Conservation (phyloP, 2,329 filamentous ascomycete genomes). For the Xylaria sp. region DNA sequence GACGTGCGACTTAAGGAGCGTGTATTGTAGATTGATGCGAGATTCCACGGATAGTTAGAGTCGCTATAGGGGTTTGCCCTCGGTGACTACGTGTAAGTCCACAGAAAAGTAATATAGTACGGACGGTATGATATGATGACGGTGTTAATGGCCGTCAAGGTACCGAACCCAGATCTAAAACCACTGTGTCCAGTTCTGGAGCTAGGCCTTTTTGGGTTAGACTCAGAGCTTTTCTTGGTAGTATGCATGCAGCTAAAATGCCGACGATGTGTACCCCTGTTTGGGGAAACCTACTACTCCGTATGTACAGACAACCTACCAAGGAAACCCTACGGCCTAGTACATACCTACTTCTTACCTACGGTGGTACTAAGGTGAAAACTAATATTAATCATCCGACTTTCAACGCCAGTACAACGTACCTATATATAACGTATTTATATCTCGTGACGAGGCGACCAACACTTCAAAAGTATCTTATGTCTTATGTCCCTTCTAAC, state of each 20-base stretch:
- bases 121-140: constrained; percentile 10
- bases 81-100: background rate
- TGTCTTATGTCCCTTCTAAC: constrained; percentile 16
- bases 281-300: background rate
- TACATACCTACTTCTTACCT: too few relatives aligned
- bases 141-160: constrained; percentile 36
- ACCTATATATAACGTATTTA: background rate
- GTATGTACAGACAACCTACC: too few relatives aligned
- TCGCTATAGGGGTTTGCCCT: constrained; percentile 16
- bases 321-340: too few relatives aligned
- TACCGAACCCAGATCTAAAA: constrained; percentile 7
- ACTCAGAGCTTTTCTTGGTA: background rate
- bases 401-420: background rate
- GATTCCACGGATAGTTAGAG: background rate
- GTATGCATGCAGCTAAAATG: constrained; percentile 9
- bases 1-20: constrained; percentile 25
- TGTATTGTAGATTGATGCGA: background rate
- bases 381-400: background rate
- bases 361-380: too few relatives aligned
- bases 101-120: constrained; percentile 3
- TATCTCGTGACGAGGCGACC: too few relatives aligned
- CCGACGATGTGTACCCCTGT: background rate
- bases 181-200: constrained; percentile 26
- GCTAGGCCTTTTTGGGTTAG: constrained; percentile 24
- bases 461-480: too few relatives aligned